Conservation (phyloP, 495 filamentous ascomycete species). For the Penicillium flavigenum region DNA sequence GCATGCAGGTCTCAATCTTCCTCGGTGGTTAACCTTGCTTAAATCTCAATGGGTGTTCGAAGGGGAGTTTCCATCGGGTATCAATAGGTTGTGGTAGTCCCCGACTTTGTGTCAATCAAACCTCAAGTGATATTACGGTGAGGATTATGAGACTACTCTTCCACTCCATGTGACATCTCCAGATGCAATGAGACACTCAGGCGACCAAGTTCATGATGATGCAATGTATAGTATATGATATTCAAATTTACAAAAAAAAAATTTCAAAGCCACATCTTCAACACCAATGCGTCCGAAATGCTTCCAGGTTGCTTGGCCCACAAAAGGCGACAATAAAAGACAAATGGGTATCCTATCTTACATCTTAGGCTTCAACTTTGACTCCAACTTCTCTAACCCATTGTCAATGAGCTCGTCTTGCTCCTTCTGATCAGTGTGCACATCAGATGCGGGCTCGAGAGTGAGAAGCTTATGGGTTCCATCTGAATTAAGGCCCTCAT, state of each 20-base stretch:
- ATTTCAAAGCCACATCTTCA: constrained; percentile 19
- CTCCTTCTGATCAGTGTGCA: constrained; percentile 17
- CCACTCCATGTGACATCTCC: background rate
- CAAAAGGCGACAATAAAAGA: constrained; percentile 19
- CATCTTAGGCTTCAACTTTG: constrained; percentile 24
- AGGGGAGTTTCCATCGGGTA: background rate
- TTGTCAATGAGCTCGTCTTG: constrained; percentile 33
- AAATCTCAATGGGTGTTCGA: background rate
- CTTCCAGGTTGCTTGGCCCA: constrained; percentile 11
- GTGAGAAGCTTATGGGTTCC: background rate
- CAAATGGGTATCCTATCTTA: constrained; percentile 33
- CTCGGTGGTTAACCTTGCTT: constrained; percentile 30
- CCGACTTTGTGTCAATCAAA: background rate
- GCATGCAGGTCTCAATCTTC: constrained; percentile 43
- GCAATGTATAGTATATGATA: constrained; percentile 32
- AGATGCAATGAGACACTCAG: constrained; percentile 7
- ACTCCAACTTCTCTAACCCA: constrained; percentile 35
- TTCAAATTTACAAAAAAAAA: constrained; percentile 25
- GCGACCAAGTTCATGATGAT: constrained; percentile 29
- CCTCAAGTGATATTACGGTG: background rate
- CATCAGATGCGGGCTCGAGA: constrained; percentile 10
- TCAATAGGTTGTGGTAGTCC: background rate
- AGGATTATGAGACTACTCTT: background rate
- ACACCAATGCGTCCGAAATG: constrained; percentile 9
- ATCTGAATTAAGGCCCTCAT: constrained; percentile 8